These are phyloP conservation scores for Singerocomus inundabilis DNA, from an alignment of 1,284 basidiomycete genomes.

Conservation along the genomic window DNA sequence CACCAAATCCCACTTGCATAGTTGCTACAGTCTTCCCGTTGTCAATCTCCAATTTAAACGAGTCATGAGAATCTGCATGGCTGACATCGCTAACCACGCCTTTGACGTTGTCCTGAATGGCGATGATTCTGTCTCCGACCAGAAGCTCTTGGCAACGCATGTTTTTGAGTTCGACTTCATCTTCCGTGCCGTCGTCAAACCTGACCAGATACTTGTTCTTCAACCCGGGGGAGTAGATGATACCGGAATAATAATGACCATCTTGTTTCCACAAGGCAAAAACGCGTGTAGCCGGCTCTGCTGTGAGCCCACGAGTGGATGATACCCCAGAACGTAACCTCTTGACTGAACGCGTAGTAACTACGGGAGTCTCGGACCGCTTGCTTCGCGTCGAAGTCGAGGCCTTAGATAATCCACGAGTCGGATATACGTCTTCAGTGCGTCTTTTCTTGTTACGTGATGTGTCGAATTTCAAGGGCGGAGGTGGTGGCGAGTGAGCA, in stretches of 20 bases:
- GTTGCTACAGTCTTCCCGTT: slow-evolving; percentile 36
- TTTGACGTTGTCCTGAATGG: slow-evolving; percentile 32
- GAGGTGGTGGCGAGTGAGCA: slow-evolving; percentile 30
- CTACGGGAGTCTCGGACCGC: slow-evolving; percentile 30
- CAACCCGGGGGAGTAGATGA: slow-evolving; percentile 39
- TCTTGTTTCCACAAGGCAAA: slow-evolving; percentile 65
- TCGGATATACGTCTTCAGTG: slow-evolving; percentile 24
- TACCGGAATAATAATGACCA: slow-evolving; percentile 61
- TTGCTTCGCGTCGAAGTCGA: slow-evolving; percentile 33
- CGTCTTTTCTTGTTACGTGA: slow-evolving; percentile 58
- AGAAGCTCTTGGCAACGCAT: slow-evolving; percentile 53
- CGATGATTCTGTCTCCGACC: slow-evolving; percentile 55
- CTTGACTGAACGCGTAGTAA: slow-evolving; percentile 31
- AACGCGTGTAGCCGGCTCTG: slow-evolving; percentile 48
- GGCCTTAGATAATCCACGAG: slow-evolving; percentile 23
- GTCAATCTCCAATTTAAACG: slow-evolving; percentile 42
- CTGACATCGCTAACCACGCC: slow-evolving; percentile 39
- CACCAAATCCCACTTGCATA: slow-evolving; percentile 30
- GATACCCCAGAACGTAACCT: slow-evolving; percentile 32
- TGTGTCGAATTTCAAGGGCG: slow-evolving; percentile 17
- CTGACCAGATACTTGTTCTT: slow-evolving; percentile 44
- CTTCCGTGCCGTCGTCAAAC: slow-evolving; percentile 60
- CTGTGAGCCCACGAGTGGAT: slow-evolving; percentile 20
- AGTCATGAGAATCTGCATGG: slow-evolving; percentile 32
- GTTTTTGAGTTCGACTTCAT: slow-evolving; percentile 46